Evolutionary conservation across 768 basidiomycete genomes (phyloP).

Genomic region (Termitomyces sp.): DNA sequence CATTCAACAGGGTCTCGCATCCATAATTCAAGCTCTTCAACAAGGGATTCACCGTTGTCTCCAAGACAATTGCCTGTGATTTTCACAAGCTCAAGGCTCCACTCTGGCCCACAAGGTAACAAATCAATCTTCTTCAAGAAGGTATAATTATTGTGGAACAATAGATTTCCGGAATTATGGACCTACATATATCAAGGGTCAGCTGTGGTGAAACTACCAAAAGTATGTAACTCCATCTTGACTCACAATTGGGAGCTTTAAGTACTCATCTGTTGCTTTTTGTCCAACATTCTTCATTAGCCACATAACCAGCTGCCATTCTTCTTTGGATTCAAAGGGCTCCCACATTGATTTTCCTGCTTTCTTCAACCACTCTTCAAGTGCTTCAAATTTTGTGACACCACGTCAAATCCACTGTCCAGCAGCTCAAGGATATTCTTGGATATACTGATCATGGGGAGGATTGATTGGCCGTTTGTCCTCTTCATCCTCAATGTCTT

Average conservation of each 20-base stretch:
- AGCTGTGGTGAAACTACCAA: no score
- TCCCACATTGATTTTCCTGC: neutral
- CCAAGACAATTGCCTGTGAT: constrained; percentile 14
- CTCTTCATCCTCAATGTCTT: neutral
- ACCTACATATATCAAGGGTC: neutral
- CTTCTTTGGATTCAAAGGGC: constrained; percentile 18
- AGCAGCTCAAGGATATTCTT: neutral
- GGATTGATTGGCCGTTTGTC: neutral
- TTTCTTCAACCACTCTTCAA: neutral
- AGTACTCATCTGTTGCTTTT: constrained; percentile 25
- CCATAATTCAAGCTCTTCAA: constrained; percentile 18
- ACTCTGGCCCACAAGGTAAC: constrained; percentile 20
- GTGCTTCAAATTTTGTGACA: no score
- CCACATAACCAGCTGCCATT: constrained; percentile 32
- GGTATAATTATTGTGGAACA: constrained; percentile 21
- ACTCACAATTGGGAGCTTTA: constrained; percentile 27
- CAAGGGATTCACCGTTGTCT: constrained; percentile 6
- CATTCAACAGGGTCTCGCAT: constrained; percentile 25
- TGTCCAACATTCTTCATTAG: constrained; percentile 24
- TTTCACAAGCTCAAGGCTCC: constrained; percentile 18
- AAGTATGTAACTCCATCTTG: no score
- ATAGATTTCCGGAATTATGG: constrained; percentile 10
- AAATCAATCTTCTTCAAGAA: constrained; percentile 23
- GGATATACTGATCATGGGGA: neutral
- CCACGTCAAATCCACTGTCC: neutral